phyloP scores from a whole-genome alignment of 2,329 filamentous ascomycete species.

The Cytospora mali region DNA sequence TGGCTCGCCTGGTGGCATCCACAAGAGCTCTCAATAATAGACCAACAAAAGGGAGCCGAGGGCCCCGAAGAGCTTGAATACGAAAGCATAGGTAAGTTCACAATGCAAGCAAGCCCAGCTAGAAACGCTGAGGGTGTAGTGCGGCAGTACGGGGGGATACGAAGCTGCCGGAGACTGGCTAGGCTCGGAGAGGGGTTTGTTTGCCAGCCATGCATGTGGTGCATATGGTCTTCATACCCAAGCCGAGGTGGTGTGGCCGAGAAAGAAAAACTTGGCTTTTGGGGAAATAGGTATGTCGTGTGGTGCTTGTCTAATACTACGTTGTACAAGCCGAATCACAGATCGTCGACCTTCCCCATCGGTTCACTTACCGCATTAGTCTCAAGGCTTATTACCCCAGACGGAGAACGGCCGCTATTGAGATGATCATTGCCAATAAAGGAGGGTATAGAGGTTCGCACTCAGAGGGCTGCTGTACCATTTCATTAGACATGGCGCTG shows the following conservation, averaged over 20 bases:
- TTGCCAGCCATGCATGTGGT: not conserved
- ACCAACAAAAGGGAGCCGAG: not conserved
- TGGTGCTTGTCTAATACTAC: not conserved
- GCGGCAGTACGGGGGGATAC: not conserved
- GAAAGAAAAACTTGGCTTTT: not conserved
- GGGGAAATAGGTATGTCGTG: no score
- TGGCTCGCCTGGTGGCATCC: no score
- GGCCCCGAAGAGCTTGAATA: not conserved
- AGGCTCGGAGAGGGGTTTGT: not conserved
- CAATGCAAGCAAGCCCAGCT: not conserved
- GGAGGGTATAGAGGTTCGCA: conserved; percentile 1
- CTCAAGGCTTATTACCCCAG: conserved; percentile 9
- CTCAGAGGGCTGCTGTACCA: not conserved
- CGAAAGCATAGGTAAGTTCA: not conserved
- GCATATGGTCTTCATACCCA: not conserved
- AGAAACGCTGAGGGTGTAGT: not conserved
- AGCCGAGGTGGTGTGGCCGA: not conserved
- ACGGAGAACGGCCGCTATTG: conserved; percentile 1
- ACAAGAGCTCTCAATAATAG: no score
- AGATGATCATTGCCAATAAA: not conserved
- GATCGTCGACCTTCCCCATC: conserved; percentile 10
- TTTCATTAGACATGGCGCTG: conserved; percentile 1
- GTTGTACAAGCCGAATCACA: not conserved
- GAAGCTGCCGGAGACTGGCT: not conserved
- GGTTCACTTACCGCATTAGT: conserved; percentile 16